A percentile compares a stretch with the other conserved stretches of the same genome.
phyloP scores from a whole-genome alignment of 2,329 filamentous ascomycete species.

The Orbilia oligospora region DNA sequence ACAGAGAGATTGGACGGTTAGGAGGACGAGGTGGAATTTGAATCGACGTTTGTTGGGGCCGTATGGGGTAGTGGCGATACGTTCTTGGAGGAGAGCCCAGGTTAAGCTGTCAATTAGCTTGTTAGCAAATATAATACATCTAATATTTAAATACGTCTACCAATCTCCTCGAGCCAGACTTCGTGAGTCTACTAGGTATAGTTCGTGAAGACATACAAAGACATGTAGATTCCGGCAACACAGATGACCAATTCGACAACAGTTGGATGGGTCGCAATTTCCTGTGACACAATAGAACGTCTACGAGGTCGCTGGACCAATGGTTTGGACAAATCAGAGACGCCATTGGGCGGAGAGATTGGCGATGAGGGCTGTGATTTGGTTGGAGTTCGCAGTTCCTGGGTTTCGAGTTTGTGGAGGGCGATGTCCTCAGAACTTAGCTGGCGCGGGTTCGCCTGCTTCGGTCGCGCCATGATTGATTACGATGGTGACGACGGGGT shows the following conservation, averaged over 20 bases:
- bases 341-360: slow-evolving; percentile 46
- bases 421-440: slow-evolving; percentile 59
- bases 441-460: slow-evolving; percentile 60
- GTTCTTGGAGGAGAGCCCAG: slow-evolving; percentile 97
- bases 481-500: not conserved
- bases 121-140: slow-evolving; percentile 4
- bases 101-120: slow-evolving; percentile 76
- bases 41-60: slow-evolving; percentile 81
- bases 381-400: slow-evolving; percentile 54
- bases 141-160: too few species aligned
- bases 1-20: slow-evolving; percentile 93
- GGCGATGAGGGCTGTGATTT: slow-evolving; percentile 57
- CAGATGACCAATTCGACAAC: slow-evolving; percentile 84
- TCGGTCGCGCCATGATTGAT: slow-evolving; percentile 53
- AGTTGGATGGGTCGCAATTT: slow-evolving; percentile 54
- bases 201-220: slow-evolving; percentile 77
- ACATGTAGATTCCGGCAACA: slow-evolving; percentile 95
- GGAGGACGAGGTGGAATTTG: slow-evolving; percentile 93
- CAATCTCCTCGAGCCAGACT: too few species aligned
- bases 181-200: slow-evolving; percentile 3
- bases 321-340: slow-evolving; percentile 37
- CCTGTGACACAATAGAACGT: slow-evolving; percentile 46
- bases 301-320: slow-evolving; percentile 49
- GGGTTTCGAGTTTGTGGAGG: slow-evolving; percentile 53
- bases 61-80: slow-evolving; percentile 93